Evolutionary conservation across 1,139 yeast species (phyloP).

Genomic region (Pneumocystis canis): DNA sequence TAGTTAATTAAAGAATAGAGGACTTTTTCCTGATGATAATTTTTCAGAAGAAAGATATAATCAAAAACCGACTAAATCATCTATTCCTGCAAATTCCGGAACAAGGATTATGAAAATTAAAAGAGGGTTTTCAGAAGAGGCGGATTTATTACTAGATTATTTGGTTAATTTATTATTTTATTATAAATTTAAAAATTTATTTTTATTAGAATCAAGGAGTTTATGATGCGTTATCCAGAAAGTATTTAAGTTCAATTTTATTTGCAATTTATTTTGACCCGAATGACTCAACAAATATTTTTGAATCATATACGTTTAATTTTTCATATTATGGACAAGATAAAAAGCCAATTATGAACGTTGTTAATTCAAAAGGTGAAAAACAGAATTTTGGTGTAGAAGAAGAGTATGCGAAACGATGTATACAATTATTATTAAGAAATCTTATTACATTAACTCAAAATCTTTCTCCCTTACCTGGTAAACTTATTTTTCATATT

Average conservation of each 20-base stretch:
- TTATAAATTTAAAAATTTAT: background rate
- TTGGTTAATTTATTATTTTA: constrained; percentile 21
- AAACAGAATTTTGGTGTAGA: constrained; percentile 7
- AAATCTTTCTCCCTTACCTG: constrained; percentile 35
- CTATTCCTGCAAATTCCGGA: constrained; percentile 22
- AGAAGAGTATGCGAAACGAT: constrained; percentile 26
- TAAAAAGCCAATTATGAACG: constrained; percentile 21
- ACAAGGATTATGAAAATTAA: constrained; percentile 30
- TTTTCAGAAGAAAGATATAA: constrained; percentile 15
- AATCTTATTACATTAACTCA: constrained; percentile 40
- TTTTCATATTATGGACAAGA: constrained; percentile 27
- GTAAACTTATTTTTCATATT: background rate
- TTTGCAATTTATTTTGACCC: constrained; percentile 34
- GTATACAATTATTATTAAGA: constrained; percentile 34
- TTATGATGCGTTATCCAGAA: constrained; percentile 30
- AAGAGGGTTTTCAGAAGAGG: constrained; percentile 32
- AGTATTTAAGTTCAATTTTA: constrained; percentile 33
- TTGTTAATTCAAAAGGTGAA: constrained; percentile 15
- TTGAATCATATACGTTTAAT: constrained; percentile 38
- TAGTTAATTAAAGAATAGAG: background rate
- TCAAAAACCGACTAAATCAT: background rate
- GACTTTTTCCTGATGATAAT: constrained; percentile 16
- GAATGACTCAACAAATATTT: constrained; percentile 26
- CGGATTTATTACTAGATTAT: constrained; percentile 37
- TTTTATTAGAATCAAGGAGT: constrained; percentile 29